These are phyloP conservation scores for Chiua sp. DNA, from an alignment of 1,284 basidiomycete species.

Conservation along the genomic window DNA sequence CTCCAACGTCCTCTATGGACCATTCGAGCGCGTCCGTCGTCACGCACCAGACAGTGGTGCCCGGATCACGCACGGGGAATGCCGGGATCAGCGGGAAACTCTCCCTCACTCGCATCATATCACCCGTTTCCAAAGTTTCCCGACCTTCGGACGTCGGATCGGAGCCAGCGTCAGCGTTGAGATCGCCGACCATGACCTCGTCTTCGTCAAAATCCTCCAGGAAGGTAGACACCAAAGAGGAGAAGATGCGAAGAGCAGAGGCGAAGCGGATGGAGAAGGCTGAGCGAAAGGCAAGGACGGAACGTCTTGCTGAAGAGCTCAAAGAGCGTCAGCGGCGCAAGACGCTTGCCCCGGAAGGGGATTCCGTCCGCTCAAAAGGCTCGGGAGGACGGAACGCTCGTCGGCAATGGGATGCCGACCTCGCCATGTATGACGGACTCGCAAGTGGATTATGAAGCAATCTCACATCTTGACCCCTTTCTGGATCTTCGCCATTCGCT, in stretches of 20 bases:
- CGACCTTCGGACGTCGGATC: conserved; percentile 8
- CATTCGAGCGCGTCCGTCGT: conserved; percentile 10
- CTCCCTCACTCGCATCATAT: conserved; percentile 35
- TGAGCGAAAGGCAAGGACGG: conserved; percentile 44
- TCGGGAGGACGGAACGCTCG: conserved; percentile 20
- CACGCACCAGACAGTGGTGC: conserved; percentile 3
- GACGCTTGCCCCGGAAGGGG: conserved; percentile 33
- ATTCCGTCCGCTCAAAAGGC: conserved; percentile 34
- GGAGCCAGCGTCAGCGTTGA: conserved; percentile 5
- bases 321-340: conserved; percentile 41
- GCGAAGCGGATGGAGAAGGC: conserved; percentile 53
- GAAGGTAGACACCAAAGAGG: conserved; percentile 33
- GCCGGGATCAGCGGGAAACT: conserved; percentile 22
- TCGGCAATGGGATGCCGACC: conserved; percentile 27
- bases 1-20: conserved; percentile 17
- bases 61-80: conserved; percentile 13
- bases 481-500: conserved; percentile 20
- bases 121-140: conserved; percentile 26
- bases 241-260: conserved; percentile 46
- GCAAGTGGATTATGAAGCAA: conserved; percentile 28
- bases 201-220: conserved; percentile 14
- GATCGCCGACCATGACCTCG: conserved; percentile 26
- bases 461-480: conserved; percentile 1
- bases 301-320: conserved; percentile 49
- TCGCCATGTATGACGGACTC: conserved; percentile 41